Percentiles rank a stretch among this genome's conserved stretches.
Conservation (phyloP, 1,284 basidiomycete species). For the Ceratobasidium sp. region DNA sequence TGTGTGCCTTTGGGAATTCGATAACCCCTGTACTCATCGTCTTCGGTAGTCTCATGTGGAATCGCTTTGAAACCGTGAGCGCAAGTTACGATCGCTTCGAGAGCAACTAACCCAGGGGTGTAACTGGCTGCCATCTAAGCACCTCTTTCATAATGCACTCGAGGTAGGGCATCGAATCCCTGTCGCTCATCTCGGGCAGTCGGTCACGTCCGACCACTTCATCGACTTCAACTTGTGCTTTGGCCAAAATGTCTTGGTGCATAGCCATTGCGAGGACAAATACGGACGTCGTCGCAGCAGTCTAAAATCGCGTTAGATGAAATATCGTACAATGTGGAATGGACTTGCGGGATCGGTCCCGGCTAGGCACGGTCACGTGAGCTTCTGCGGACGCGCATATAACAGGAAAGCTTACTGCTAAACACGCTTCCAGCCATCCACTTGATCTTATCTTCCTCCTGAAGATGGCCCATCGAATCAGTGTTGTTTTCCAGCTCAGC, state of each 20-base stretch:
- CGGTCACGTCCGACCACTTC: slow-evolving; percentile 20
- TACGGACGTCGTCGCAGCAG: neutral
- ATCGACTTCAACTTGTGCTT: slow-evolving; percentile 34
- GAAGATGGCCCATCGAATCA: no score
- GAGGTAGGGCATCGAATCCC: slow-evolving; percentile 14
- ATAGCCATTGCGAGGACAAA: slow-evolving; percentile 33
- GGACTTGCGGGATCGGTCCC: slow-evolving; percentile 23
- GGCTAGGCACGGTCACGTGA: neutral
- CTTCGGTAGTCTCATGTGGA: slow-evolving; percentile 44
- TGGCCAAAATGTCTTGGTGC: slow-evolving; percentile 33
- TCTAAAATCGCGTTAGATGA: neutral
- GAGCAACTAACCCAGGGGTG: slow-evolving; percentile 34
- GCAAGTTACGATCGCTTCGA: no score
- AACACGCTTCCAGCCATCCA: slow-evolving; percentile 33
- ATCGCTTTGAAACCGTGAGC: slow-evolving; percentile 40
- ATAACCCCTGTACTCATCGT: slow-evolving; percentile 47
- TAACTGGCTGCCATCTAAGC: slow-evolving; percentile 20
- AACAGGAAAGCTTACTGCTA: neutral
- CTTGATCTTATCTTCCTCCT: slow-evolving; percentile 13
- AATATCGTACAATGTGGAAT: neutral
- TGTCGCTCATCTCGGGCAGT: slow-evolving; percentile 34
- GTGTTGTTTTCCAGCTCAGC: neutral
- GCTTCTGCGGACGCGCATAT: neutral
- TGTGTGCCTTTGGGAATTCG: slow-evolving; percentile 47
- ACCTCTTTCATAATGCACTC: slow-evolving; percentile 31